phyloP scores from a whole-genome alignment of 2,329 filamentous ascomycete genomes.

The Esteya vermicola region DNA sequence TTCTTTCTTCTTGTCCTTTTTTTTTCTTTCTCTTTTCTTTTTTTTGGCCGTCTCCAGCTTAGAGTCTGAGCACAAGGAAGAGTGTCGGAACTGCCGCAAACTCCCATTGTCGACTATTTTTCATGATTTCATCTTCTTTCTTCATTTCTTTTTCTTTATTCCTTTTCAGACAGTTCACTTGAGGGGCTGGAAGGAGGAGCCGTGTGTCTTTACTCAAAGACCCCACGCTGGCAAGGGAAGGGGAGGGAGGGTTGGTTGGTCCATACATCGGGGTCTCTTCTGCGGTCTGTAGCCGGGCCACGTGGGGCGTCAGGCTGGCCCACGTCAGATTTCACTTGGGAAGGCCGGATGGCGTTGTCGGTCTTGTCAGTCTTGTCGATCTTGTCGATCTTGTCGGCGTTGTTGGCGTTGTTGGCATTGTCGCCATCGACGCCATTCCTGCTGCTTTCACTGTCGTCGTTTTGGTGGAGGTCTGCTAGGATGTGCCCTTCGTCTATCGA shows the following conservation, averaged over 20 bases:
- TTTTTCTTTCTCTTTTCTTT: not conserved
- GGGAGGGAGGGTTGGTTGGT: not conserved
- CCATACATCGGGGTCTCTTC: conserved; percentile 7
- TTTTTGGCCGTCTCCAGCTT: no score
- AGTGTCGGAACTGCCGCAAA: no score
- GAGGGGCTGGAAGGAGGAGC: no score
- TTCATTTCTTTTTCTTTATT: no score
- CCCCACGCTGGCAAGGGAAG: not conserved
- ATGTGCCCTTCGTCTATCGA: not conserved
- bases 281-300: no score
- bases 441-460: not conserved
- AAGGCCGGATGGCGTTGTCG: not conserved
- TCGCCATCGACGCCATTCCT: not conserved
- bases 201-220: not conserved
- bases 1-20: not conserved
- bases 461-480: not conserved
- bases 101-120: no score
- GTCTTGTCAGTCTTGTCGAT: not conserved
- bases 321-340: not conserved
- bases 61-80: no score
- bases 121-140: no score
- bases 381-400: not conserved
- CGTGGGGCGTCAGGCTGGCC: not conserved
- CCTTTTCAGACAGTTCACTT: no score
- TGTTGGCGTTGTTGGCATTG: not conserved